These are phyloP conservation scores for Tricholoma bakamatsutake DNA, from an alignment of 768 basidiomycete genomes.

Conservation along the genomic window DNA sequence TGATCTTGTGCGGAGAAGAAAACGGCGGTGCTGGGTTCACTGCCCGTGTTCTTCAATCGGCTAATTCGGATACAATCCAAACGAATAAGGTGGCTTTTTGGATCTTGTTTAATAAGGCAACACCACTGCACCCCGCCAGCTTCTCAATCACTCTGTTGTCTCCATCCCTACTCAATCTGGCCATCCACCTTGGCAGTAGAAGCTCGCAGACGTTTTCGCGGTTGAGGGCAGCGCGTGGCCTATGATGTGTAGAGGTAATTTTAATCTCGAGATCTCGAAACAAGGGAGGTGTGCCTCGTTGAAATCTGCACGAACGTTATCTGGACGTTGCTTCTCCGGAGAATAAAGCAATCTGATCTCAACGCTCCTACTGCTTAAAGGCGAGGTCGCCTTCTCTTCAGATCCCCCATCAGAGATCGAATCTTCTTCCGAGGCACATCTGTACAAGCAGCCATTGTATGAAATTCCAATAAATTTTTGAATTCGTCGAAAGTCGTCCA, in stretches of 20 bases:
- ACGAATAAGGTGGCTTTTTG: neutral
- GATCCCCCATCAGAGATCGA: constrained; percentile 3
- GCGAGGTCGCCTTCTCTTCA: neutral
- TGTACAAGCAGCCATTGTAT: neutral
- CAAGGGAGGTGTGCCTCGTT: neutral
- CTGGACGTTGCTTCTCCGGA: neutral
- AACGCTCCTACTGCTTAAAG: neutral
- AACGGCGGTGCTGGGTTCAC: neutral
- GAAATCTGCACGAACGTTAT: neutral
- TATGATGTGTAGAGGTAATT: neutral
- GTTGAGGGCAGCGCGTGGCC: neutral
- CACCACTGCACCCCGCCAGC: neutral
- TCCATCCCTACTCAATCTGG: neutral
- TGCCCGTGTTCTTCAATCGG: neutral
- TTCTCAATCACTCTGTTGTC: neutral
- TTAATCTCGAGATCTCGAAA: neutral
- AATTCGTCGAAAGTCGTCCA: neutral
- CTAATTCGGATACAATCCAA: neutral
- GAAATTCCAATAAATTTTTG: too few species aligned
- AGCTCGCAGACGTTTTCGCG: neutral
- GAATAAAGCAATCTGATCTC: constrained; percentile 2
- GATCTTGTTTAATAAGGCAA: neutral
- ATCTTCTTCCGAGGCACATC: constrained; percentile 2
- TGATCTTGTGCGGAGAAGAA: neutral
- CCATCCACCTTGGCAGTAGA: neutral